Evolutionary conservation across 1,139 yeast genomes (phyloP).

Genomic region (Zygoascus hellenicus): DNA sequence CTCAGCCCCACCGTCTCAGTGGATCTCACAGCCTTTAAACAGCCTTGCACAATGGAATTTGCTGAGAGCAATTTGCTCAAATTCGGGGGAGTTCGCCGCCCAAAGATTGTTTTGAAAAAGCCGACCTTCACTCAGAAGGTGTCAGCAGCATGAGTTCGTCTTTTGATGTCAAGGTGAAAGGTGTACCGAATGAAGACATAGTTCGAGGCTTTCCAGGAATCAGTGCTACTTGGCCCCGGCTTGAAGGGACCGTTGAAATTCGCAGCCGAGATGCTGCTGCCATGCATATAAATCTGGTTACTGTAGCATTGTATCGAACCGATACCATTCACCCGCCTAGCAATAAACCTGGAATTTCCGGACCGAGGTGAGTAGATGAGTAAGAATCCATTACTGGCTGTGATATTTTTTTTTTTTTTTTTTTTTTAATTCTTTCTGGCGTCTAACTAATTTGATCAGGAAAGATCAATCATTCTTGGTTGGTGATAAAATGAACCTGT

Average conservation of each 20-base stretch:
- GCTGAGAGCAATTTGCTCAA: too few species aligned
- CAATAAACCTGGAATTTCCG: slow-evolving; percentile 30
- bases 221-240: slow-evolving; percentile 39
- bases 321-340: slow-evolving; percentile 35
- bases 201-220: slow-evolving; percentile 41
- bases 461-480: slow-evolving; percentile 35
- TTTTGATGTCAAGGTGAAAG: slow-evolving; percentile 34
- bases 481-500: slow-evolving; percentile 30
- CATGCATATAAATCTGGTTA: slow-evolving; percentile 28
- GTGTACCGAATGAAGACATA: slow-evolving; percentile 38
- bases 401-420: not conserved
- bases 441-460: slow-evolving; percentile 4
- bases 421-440: not conserved
- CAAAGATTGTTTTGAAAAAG: too few species aligned
- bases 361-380: slow-evolving; percentile 22
- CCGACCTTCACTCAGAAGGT: not conserved
- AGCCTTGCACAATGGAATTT: not conserved
- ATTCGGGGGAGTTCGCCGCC: too few species aligned
- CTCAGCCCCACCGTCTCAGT: not conserved
- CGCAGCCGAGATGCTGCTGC: slow-evolving; percentile 28
- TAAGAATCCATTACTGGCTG: not conserved
- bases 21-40: not conserved
- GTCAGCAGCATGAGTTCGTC: slow-evolving; percentile 9
- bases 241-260: slow-evolving; percentile 37
- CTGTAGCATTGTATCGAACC: slow-evolving; percentile 37